Conservation (phyloP, 495 filamentous ascomycete species). For the Podospora sp. region DNA sequence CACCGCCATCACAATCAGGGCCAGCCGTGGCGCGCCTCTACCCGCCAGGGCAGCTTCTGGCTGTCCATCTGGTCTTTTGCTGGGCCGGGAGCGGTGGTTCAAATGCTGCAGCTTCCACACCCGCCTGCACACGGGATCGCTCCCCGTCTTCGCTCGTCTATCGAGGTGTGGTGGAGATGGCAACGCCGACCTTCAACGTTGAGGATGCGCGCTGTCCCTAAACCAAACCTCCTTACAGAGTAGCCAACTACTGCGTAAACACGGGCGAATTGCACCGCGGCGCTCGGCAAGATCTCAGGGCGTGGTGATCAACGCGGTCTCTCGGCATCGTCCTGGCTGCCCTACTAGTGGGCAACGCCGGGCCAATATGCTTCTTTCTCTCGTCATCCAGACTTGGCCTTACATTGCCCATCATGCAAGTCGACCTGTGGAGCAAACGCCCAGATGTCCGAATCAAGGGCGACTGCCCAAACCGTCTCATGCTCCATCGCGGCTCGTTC, state of each 20-base stretch:
- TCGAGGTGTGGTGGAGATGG: neutral
- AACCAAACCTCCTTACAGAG: neutral
- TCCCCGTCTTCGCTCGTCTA: neutral
- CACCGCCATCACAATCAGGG: constrained; percentile 2
- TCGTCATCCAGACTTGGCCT: neutral
- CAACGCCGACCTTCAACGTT: neutral
- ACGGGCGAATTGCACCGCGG: neutral
- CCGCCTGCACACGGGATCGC: neutral
- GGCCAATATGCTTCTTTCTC: neutral
- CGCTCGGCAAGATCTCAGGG: neutral
- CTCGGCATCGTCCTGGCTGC: neutral
- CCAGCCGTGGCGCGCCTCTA: neutral
- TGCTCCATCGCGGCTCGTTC: constrained; percentile 1
- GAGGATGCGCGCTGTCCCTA: neutral
- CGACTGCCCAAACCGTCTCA: neutral
- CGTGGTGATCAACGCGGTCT: neutral
- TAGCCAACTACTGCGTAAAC: neutral
- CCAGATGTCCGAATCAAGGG: neutral
- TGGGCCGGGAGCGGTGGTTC: neutral
- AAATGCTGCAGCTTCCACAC: neutral
- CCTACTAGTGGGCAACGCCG: neutral
- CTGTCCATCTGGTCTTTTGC: neutral
- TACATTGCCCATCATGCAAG: neutral
- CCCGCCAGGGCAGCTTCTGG: neutral
- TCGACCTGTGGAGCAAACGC: neutral